Conservation (phyloP, 257 asterid species). For the Solanum dulcamara region DNA sequence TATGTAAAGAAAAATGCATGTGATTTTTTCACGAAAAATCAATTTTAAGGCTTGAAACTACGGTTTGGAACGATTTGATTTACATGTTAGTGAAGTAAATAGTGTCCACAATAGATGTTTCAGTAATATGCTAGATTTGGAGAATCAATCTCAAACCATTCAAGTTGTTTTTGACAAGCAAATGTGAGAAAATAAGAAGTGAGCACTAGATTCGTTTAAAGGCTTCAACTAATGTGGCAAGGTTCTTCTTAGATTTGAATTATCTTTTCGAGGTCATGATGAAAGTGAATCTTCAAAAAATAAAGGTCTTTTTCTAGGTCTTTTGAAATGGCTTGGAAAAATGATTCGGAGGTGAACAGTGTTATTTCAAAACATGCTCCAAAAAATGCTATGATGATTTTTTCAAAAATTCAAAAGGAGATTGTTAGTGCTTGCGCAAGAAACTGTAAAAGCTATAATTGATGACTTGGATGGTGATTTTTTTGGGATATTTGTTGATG, state of each 20-base stretch:
- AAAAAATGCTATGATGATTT: too few relatives aligned
- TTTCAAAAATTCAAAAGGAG: background rate
- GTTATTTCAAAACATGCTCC: background rate
- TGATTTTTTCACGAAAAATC: too few relatives aligned
- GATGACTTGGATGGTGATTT: too few relatives aligned
- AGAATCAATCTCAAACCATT: background rate
- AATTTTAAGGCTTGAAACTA: too few relatives aligned
- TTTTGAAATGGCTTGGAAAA: background rate
- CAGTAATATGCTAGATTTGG: too few relatives aligned
- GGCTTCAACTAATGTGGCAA: too few relatives aligned
- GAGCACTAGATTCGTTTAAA: too few relatives aligned
- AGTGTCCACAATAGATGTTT: too few relatives aligned
- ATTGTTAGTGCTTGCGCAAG: background rate
- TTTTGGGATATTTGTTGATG: too few relatives aligned
- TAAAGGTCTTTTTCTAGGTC: background rate
- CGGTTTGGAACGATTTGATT: background rate
- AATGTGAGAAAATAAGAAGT: too few relatives aligned
- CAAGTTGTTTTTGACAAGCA: background rate
- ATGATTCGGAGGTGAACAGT: background rate
- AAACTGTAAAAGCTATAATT: background rate
- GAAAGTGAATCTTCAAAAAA: background rate
- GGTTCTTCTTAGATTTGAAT: background rate
- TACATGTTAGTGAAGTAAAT: too few relatives aligned
- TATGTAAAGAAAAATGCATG: too few relatives aligned
- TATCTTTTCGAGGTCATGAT: background rate